Conservation (phyloP, 2,329 filamentous ascomycete genomes). For the Aspergillus sp. region DNA sequence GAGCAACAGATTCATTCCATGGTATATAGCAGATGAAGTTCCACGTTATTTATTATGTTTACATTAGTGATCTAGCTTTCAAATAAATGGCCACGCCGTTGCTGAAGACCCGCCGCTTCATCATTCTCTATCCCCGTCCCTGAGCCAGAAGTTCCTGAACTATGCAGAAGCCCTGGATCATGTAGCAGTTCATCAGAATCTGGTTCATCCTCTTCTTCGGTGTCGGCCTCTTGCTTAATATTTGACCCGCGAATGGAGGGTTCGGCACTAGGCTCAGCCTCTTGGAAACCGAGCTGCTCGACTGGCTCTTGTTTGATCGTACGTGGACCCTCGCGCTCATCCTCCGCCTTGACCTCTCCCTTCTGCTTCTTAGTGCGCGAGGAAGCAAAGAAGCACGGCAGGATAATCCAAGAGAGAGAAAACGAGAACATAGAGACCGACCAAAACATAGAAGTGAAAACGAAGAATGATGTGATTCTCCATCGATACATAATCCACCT, state of each 20-base stretch:
- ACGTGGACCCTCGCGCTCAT: conserved; percentile 21
- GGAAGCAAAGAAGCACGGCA: conserved; percentile 50
- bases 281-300: conserved; percentile 14
- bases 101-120: conserved; percentile 36
- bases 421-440: conserved; percentile 71
- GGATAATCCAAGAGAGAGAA: conserved; percentile 64
- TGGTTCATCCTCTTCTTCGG: conserved; percentile 18
- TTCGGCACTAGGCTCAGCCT: conserved; percentile 8
- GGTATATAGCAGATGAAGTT: neutral
- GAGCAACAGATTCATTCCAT: neutral
- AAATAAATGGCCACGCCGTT: conserved; percentile 36
- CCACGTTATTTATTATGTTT: conserved; percentile 6
- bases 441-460: conserved; percentile 78
- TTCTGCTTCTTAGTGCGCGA: conserved; percentile 21
- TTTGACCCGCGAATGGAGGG: neutral
- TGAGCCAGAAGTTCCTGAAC: conserved; percentile 52
- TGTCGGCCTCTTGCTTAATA: conserved; percentile 33
- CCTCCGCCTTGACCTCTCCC: conserved; percentile 21
- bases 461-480: conserved; percentile 68
- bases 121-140: conserved; percentile 57
- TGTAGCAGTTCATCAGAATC: conserved; percentile 3
- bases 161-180: conserved; percentile 24
- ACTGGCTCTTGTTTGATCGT: conserved; percentile 29
- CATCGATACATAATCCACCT: conserved; percentile 88
- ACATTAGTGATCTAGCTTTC: conserved; percentile 20